Evolutionary conservation across 2,329 filamentous ascomycete species (phyloP).

Genomic region (Sarocladium strictum): DNA sequence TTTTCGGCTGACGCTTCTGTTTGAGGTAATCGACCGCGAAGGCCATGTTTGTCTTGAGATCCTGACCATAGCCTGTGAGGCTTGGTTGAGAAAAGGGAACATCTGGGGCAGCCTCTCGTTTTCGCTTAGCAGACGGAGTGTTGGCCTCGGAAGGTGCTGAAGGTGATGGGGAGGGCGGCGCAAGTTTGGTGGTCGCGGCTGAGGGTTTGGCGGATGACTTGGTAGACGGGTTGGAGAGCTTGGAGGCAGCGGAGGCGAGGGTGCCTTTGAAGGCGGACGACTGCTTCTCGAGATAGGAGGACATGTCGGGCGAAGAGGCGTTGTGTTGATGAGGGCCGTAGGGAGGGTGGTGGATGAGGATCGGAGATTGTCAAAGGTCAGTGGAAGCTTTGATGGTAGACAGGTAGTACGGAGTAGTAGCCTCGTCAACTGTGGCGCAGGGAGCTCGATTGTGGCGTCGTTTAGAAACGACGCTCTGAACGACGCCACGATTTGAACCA

Average conservation of each 20-base stretch:
- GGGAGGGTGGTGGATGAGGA: not conserved
- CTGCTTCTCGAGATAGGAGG: slow-evolving; percentile 58
- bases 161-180: slow-evolving; percentile 57
- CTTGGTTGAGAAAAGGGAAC: slow-evolving; percentile 69
- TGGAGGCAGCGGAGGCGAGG: slow-evolving; percentile 57
- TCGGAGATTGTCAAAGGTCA: not conserved
- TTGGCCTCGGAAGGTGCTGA: slow-evolving; percentile 50
- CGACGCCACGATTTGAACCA: not conserved
- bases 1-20: slow-evolving; percentile 62
- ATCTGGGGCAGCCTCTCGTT: slow-evolving; percentile 47
- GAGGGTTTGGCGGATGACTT: slow-evolving; percentile 30
- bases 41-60: slow-evolving; percentile 81
- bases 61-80: slow-evolving; percentile 68
- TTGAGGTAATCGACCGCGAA: slow-evolving; percentile 82
- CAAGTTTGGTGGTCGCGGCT: slow-evolving; percentile 30
- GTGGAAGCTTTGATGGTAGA: slow-evolving; percentile 1
- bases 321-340: not conserved
- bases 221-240: slow-evolving; percentile 46
- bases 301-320: slow-evolving; percentile 38
- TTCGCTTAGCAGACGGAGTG: slow-evolving; percentile 59
- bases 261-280: slow-evolving; percentile 56
- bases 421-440: not conserved
- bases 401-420: too few species aligned
- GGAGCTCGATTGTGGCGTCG: not conserved
- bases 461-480: not conserved